Conservation (phyloP, 2,329 filamentous ascomycete genomes). For the Alternaria sp. region DNA sequence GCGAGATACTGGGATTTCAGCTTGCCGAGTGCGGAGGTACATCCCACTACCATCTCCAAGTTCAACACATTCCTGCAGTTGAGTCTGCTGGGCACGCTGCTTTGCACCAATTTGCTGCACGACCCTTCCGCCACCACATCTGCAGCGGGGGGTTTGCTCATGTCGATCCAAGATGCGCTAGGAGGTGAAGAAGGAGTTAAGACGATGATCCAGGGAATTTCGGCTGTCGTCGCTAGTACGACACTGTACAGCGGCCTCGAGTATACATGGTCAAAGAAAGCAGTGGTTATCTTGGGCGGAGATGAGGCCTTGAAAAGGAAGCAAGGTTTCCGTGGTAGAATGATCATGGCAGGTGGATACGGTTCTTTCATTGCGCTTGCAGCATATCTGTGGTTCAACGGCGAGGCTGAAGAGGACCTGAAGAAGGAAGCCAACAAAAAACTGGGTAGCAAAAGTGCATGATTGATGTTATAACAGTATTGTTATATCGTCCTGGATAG, state of each 20-base stretch:
- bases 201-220: constrained; percentile 54
- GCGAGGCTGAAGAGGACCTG: constrained; percentile 18
- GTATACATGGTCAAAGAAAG: constrained; percentile 89
- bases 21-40: constrained; percentile 84
- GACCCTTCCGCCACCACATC: constrained; percentile 63
- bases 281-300: constrained; percentile 79
- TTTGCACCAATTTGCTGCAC: constrained; percentile 78
- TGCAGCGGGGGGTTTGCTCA: constrained; percentile 34
- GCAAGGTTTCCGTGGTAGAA: constrained; percentile 57
- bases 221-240: constrained; percentile 84
- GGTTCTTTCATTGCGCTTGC: constrained; percentile 55
- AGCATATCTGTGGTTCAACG: constrained; percentile 39
- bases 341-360: constrained; percentile 58
- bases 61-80: constrained; percentile 93
- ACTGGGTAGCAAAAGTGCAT: background rate
- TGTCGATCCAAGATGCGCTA: constrained; percentile 35
- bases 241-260: constrained; percentile 94
- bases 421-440: constrained; percentile 16
- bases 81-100: constrained; percentile 82
- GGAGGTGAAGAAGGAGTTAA: constrained; percentile 48
- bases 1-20: constrained; percentile 96
- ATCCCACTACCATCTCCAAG: constrained; percentile 83
- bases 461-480: background rate
- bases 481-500: background rate
- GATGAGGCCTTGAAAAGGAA: constrained; percentile 58